phyloP scores from a whole-genome alignment of 2,329 filamentous ascomycete species.

The Phoma sp. region DNA sequence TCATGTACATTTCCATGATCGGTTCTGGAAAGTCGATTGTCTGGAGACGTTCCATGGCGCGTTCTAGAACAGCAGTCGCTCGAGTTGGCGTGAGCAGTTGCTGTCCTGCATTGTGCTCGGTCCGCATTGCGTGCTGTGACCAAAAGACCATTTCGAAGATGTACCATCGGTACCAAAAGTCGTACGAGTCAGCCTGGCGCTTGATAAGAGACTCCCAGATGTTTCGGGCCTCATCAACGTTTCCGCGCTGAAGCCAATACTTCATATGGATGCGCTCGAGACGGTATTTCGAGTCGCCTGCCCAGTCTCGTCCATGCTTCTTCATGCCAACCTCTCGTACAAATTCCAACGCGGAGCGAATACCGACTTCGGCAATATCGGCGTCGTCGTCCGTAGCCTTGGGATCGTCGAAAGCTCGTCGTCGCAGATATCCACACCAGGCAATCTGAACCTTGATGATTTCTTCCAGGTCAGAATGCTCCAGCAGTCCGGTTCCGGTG shows the following conservation, averaged over 20 bases:
- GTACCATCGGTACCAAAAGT: conserved; percentile 95
- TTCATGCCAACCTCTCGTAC: conserved; percentile 80
- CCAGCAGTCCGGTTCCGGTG: conserved; percentile 83
- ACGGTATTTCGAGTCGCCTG: conserved; percentile 83
- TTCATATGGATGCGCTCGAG: conserved; percentile 92
- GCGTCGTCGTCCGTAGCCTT: conserved; percentile 77
- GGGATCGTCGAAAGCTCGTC: conserved; percentile 77
- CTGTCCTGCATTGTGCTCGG: conserved; percentile 58
- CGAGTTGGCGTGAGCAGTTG: conserved; percentile 66
- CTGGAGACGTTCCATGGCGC: conserved; percentile 67
- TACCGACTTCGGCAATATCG: conserved; percentile 88
- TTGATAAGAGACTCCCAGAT: conserved; percentile 77
- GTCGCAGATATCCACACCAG: conserved; percentile 93
- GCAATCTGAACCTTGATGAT: conserved; percentile 90
- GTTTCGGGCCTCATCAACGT: conserved; percentile 76
- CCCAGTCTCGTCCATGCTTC: conserved; percentile 76
- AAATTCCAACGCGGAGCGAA: conserved; percentile 84
- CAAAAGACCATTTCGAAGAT: conserved; percentile 86
- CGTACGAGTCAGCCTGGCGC: conserved; percentile 78
- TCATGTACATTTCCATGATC: conserved; percentile 74
- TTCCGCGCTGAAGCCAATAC: conserved; percentile 83
- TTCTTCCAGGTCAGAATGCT: conserved; percentile 84
- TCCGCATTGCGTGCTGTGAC: conserved; percentile 63
- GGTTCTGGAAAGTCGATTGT: conserved; percentile 80
- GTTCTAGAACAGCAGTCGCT: conserved; percentile 78